A percentile compares a stretch with the other conserved stretches of the same genome.
Conservation (phyloP, 2,329 filamentous ascomycete genomes). For the Trichoderma endophyticum region DNA sequence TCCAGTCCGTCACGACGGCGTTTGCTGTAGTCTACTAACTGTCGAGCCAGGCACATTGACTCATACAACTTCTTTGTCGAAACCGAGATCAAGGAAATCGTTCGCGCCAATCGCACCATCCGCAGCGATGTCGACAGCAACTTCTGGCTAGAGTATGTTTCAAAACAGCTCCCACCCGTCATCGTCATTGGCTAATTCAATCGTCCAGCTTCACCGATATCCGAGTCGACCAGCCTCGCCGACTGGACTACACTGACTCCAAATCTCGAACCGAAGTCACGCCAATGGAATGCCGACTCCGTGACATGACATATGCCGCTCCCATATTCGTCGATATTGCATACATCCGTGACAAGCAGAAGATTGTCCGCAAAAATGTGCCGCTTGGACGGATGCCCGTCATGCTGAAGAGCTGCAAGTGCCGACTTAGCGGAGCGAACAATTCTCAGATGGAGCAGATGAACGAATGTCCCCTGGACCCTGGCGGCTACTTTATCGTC, state of each 20-base stretch:
- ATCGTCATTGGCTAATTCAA: constrained; percentile 7
- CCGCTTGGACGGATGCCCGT: constrained; percentile 89
- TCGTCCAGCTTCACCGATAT: constrained; percentile 72
- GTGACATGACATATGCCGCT: constrained; percentile 97
- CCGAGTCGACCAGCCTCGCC: constrained; percentile 76
- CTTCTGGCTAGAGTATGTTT: constrained; percentile 73
- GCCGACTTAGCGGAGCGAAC: constrained; percentile 76
- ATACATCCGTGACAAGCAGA: constrained; percentile 78
- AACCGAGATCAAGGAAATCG: constrained; percentile 93
- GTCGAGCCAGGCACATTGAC: constrained; percentile 68
- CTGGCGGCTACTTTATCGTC: constrained; percentile 96
- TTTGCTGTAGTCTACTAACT: constrained; percentile 20
- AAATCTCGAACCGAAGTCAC: constrained; percentile 73
- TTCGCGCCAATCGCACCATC: constrained; percentile 84
- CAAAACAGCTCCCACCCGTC: constrained; percentile 21
- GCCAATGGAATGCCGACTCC: constrained; percentile 91
- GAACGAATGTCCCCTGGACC: constrained; percentile 94
- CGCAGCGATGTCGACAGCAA: constrained; percentile 88
- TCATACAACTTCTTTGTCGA: constrained; percentile 99
- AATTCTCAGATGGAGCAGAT: constrained; percentile 86
- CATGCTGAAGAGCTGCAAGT: constrained; percentile 96
- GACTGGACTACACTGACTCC: constrained; percentile 70
- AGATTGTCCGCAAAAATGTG: constrained; percentile 71
- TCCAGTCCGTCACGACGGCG: neutral
- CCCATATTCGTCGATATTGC: constrained; percentile 91